These are phyloP conservation scores for Puccinia polysora DNA, from an alignment of 1,284 basidiomycete genomes.

Conservation along the genomic window DNA sequence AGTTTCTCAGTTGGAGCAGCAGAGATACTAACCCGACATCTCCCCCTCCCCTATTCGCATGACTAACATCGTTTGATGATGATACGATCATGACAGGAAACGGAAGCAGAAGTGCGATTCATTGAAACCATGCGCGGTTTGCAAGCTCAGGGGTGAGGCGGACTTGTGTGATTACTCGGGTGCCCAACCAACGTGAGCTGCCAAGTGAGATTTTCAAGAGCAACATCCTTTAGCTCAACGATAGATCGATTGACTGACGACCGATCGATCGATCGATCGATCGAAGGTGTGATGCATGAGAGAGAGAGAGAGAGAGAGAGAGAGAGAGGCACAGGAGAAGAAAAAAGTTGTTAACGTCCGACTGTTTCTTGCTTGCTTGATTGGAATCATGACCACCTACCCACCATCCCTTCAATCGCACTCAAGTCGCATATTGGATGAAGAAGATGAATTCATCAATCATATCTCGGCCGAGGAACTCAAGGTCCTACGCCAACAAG, in stretches of 20 bases:
- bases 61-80: background rate
- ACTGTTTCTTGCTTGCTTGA: too few relatives aligned
- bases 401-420: background rate
- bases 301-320: too few relatives aligned
- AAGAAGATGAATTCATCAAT: conserved; percentile 25
- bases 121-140: conserved; percentile 41
- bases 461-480: conserved; percentile 37
- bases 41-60: background rate
- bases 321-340: too few relatives aligned
- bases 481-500: conserved; percentile 20
- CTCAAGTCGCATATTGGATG: conserved; percentile 31
- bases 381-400: too few relatives aligned
- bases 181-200: too few relatives aligned
- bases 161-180: conserved; percentile 43
- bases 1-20: background rate
- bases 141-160: conserved; percentile 42
- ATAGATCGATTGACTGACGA: too few relatives aligned
- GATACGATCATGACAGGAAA: background rate
- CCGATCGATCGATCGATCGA: too few relatives aligned
- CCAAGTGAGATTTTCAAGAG: too few relatives aligned
- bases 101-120: conserved; percentile 44
- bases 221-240: too few relatives aligned
- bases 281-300: too few relatives aligned
- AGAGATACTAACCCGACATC: background rate
- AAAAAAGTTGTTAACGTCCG: too few relatives aligned